These are phyloP conservation scores for Geotrichum reessii DNA, from an alignment of 1,139 yeast genomes.

Conservation along the genomic window DNA sequence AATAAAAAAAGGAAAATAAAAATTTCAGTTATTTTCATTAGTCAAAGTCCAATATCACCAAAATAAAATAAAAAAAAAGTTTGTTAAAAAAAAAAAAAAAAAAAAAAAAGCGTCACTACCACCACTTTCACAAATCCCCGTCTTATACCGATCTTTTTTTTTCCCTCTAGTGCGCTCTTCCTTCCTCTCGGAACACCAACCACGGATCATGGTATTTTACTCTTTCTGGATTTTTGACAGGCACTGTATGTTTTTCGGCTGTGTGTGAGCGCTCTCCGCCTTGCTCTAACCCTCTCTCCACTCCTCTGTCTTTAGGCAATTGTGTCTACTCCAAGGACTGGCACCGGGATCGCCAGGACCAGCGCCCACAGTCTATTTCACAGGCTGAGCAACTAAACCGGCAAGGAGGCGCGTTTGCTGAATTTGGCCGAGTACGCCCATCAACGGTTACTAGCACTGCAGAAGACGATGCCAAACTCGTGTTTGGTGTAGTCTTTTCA, in stretches of 20 bases:
- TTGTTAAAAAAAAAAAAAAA: too few relatives aligned
- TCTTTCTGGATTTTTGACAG: constrained; percentile 87
- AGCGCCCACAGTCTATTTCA: constrained; percentile 13
- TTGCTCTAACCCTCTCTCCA: constrained; percentile 12
- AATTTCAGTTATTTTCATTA: not conserved
- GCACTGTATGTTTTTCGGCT: constrained; percentile 50
- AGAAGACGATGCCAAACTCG: constrained; percentile 64
- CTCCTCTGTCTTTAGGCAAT: constrained; percentile 27
- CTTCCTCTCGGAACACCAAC: not conserved
- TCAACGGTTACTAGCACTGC: constrained; percentile 17
- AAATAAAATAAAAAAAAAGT: not conserved
- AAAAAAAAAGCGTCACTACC: not conserved
- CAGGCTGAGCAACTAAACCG: constrained; percentile 24
- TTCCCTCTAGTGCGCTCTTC: not conserved
- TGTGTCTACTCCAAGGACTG: constrained; percentile 35
- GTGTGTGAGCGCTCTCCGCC: not conserved
- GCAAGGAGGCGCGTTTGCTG: constrained; percentile 12
- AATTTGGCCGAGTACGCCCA: constrained; percentile 12
- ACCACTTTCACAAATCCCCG: too few relatives aligned
- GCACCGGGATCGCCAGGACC: constrained; percentile 25
- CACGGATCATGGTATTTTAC: constrained; percentile 50
- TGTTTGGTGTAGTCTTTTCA: constrained; percentile 85
- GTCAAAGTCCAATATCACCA: not conserved
- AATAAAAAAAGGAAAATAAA: not conserved
- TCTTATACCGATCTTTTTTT: too few relatives aligned